A percentile compares a stretch with the other conserved stretches of the same genome.
Conservation (phyloP, 371 early-diverging fungal species). For the Antonospora locustae region DNA sequence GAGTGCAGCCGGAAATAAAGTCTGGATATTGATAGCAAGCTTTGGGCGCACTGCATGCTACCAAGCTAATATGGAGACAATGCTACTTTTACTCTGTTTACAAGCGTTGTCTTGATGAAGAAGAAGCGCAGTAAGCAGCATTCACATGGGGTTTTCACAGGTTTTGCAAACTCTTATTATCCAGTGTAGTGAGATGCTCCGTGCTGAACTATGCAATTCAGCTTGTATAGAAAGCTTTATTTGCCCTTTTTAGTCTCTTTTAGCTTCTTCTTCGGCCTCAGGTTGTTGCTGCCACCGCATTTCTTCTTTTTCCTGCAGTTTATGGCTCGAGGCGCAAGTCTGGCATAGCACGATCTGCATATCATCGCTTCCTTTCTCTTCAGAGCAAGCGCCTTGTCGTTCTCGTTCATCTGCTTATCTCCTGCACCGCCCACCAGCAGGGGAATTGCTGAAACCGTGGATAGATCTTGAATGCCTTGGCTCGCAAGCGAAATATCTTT, state of each 20-base stretch:
- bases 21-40: no score
- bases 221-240: no score
- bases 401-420: slow-evolving; percentile 32
- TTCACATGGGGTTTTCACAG: no score
- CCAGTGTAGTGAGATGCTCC: no score
- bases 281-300: slow-evolving; percentile 33
- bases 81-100: no score
- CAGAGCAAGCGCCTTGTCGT: slow-evolving; percentile 12
- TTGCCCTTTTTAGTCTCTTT: slow-evolving; percentile 19
- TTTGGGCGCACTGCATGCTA: no score
- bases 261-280: slow-evolving; percentile 38
- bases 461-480: slow-evolving; percentile 2
- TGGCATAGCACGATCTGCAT: slow-evolving; percentile 45
- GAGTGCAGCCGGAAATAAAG: no score
- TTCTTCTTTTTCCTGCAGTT: slow-evolving; percentile 39
- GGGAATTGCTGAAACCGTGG: not conserved
- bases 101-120: no score
- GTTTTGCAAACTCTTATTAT: no score
- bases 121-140: no score
- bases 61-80: no score
- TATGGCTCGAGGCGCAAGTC: slow-evolving; percentile 24
- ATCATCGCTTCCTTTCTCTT: slow-evolving; percentile 21
- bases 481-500: not conserved
- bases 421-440: slow-evolving; percentile 33
- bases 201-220: no score